Evolutionary conservation across 148 eudicot species (phyloP).

Genomic region (Fagopyrum esculentum): DNA sequence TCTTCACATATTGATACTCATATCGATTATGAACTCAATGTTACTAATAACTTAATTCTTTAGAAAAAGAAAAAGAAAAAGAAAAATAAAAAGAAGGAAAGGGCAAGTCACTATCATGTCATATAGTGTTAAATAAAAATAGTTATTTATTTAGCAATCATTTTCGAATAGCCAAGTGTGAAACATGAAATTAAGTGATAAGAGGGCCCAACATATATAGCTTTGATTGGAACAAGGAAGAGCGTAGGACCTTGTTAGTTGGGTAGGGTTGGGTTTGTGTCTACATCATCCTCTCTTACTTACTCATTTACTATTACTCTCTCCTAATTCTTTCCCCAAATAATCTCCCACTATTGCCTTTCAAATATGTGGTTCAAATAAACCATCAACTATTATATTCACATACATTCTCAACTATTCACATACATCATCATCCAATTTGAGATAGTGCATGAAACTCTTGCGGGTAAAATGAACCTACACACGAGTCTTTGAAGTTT

Average conservation of each 20-base stretch:
- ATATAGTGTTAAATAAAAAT: no score
- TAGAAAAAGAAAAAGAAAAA: no score
- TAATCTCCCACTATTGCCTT: not conserved
- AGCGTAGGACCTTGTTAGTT: no score
- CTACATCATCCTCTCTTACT: not conserved
- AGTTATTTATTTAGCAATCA: not conserved
- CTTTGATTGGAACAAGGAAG: not conserved
- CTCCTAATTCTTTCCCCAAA: not conserved
- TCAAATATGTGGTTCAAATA: not conserved
- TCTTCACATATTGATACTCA: no score
- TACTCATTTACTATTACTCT: not conserved
- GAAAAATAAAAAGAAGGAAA: no score
- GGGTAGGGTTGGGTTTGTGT: not conserved
- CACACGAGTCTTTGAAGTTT: no score
- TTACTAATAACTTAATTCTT: no score
- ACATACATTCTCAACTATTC: not conserved
- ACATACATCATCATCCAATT: not conserved
- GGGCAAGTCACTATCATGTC: not conserved
- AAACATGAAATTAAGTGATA: not conserved
- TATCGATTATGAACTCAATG: no score
- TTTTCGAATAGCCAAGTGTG: not conserved
- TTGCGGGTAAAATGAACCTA: no score
- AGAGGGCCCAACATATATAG: not conserved
- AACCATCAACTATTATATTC: not conserved
- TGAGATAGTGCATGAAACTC: not conserved